Percentiles rank a stretch among this genome's conserved stretches.
Conservation (phyloP, 805 yeast genomes). For the Metschnikowia cerradonensis region DNA sequence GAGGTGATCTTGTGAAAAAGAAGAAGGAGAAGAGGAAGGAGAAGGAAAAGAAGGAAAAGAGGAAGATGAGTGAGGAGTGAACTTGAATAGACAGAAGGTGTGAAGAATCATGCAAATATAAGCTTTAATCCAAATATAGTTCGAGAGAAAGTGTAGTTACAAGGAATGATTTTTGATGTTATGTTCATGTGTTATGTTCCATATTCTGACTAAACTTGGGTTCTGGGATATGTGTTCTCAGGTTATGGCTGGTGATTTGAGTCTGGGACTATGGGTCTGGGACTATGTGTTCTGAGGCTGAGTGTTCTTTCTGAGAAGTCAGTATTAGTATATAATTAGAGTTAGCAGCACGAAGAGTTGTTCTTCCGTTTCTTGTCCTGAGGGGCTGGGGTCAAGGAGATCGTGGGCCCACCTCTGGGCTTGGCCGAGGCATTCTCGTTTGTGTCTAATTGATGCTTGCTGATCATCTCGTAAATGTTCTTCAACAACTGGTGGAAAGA, state of each 20-base stretch:
- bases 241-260: too few relatives aligned
- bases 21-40: background rate
- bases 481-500: slow-evolving; percentile 92
- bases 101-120: too few relatives aligned
- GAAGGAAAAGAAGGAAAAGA: background rate
- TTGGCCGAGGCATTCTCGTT: slow-evolving; percentile 67
- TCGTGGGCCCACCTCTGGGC: slow-evolving; percentile 76
- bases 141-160: too few relatives aligned
- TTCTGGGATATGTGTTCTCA: too few relatives aligned
- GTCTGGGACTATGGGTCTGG: too few relatives aligned
- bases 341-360: slow-evolving; percentile 65
- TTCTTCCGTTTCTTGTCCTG: slow-evolving; percentile 64
- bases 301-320: too few relatives aligned
- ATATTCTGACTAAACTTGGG: too few relatives aligned
- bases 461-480: slow-evolving; percentile 90
- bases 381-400: slow-evolving; percentile 89
- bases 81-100: too few relatives aligned
- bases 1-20: background rate
- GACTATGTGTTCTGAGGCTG: too few relatives aligned
- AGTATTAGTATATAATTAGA: background rate
- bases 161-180: too few relatives aligned
- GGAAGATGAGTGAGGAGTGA: background rate
- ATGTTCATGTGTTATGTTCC: too few relatives aligned
- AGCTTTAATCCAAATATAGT: too few relatives aligned
- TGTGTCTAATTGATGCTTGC: slow-evolving; percentile 87